Percentiles rank a stretch among this genome's conserved stretches.
Conservation (phyloP, 176 grass and related monocot species). For the Olyra latifolia region DNA sequence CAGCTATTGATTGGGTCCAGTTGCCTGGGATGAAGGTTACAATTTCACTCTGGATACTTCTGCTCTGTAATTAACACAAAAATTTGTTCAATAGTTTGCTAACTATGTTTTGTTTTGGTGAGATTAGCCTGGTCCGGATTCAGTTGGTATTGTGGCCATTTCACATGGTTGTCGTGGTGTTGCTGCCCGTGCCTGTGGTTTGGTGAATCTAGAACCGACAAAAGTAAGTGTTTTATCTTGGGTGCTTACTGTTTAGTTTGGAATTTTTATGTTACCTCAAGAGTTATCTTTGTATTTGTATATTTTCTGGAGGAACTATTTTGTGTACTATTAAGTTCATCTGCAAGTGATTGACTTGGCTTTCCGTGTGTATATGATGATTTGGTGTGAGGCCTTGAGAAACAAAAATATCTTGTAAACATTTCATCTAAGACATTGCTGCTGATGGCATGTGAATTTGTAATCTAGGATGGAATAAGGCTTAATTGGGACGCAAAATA, state of each 20-base stretch:
- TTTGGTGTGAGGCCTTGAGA: background rate
- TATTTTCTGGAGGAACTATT: background rate
- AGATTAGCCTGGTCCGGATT: slow-evolving; percentile 98
- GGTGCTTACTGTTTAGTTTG: background rate
- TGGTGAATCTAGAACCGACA: slow-evolving; percentile 94
- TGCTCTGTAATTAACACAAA: background rate
- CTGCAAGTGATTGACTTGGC: slow-evolving; percentile 9
- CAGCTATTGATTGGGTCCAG: slow-evolving; percentile 99
- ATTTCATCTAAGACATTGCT: background rate
- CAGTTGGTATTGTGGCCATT: slow-evolving; percentile 94
- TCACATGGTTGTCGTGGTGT: slow-evolving; percentile 88
- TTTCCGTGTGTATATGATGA: background rate
- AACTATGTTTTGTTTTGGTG: slow-evolving; percentile 19
- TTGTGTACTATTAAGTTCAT: background rate
- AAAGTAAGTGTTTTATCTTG: slow-evolving; percentile 50
- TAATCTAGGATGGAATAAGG: background rate
- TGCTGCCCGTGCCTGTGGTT: slow-evolving; percentile 95
- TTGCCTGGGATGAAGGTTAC: slow-evolving; percentile 99
- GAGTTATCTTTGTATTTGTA: background rate
- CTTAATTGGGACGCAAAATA: background rate
- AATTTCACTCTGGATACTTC: background rate
- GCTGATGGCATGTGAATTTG: background rate
- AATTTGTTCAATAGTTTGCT: background rate
- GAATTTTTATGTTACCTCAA: background rate
- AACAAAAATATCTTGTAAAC: background rate